Evolutionary conservation across 1,139 yeast species (phyloP), one percentile per base, ranked within the genome.

Genomic region (Geotrichum citri-aurantii): DNA sequence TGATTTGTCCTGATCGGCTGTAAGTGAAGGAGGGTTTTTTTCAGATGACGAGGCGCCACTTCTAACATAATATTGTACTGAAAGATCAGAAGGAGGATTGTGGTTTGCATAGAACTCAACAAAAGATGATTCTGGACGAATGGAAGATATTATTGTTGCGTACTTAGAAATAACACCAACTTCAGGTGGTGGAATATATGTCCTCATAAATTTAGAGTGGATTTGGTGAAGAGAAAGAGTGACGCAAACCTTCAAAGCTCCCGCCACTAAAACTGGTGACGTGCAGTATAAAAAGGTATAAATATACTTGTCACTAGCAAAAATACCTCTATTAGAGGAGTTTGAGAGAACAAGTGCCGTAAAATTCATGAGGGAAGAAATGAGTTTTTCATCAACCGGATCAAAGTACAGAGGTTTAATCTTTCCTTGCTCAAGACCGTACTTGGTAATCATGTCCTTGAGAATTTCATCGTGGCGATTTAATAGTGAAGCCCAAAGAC

Each of bases 401-500:
- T 74, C 68, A 62, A 89, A 77, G 19, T 76, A 75, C 59, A 72
- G 76, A 10, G 69, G 63, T 80, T 78, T 61, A 67, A 69, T 54
- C 26, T 58, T 59, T n/a, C 79, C 81, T 19, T 78, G 76, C 37
- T 75, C 76, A 52, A 87, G 77, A 6, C 77, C 78, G 66, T 89
- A 87, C 63, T 81, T 81, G 14, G 72, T 71, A 27, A 86, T 80
- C 48, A 79, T 73, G 3, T 66, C 65, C 57, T 84, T 88, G 59
- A 89, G 75, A 21, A 88, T 78, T 14, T 77, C 79, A 69, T 91
- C 97, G 66, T 91, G 83, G 64, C 86, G 77, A 70, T 91, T 87
- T 64, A 92, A 75, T 1, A 89, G 82, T 0, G 86, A 80, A 23
- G 88, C 80, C 95, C 96, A 92, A 62, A 85, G 86, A 64, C 81